Base-by-base conservation (phyloP, 139 green algal genomes). In the Chlorella sp. region DNA sequence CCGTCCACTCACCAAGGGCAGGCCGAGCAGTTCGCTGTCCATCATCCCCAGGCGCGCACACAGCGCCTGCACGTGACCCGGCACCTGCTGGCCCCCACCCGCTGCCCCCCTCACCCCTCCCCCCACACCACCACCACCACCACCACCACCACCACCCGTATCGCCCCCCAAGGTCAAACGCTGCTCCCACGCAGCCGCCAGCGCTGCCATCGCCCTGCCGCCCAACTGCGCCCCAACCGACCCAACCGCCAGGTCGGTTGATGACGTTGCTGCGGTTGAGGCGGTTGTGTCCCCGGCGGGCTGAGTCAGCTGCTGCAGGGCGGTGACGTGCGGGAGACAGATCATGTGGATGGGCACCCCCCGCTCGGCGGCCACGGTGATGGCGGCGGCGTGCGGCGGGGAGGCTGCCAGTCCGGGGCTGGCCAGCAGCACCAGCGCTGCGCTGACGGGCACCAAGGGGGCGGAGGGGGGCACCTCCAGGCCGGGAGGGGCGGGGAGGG, bases 381-480 rank as follows among this genome's bases (percentile, higher is more conserved):
- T 26, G 2, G 66, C 66, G 17, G 66, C 66, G 4, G 66, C 66
- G 20, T 29, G 66, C 35, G 29, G 24, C 1, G 66, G 66, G 3
- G 22, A 62, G 5, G 72, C 49, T 31, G 79, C 51, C 26, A 79
- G 73, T 1, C 69, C 69, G 1, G 73, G 62, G 3, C 30, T 24
- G 0, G 69, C 73, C 23, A 79, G n/a, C 63, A 83, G 42, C 63
- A 83, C 73, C 35, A 77, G 49, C 4, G 69, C 69, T 1, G 62
- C 69, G 2, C 60, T 68, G 2, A 76, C 36, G 2, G 29, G 33
- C 35, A 77, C 62, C 69, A 83, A 51, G 35, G 74, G 77, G 10
- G 63, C 36, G 10, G 77, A 74, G 55, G 62, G 49, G 24, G 73
- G n/a, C 49, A 77, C 36, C 14, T 68, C 49, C 55, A 74, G 42